Base-by-base conservation (phyloP, 495 filamentous ascomycete species). In the Trichoderma gamsii region DNA sequence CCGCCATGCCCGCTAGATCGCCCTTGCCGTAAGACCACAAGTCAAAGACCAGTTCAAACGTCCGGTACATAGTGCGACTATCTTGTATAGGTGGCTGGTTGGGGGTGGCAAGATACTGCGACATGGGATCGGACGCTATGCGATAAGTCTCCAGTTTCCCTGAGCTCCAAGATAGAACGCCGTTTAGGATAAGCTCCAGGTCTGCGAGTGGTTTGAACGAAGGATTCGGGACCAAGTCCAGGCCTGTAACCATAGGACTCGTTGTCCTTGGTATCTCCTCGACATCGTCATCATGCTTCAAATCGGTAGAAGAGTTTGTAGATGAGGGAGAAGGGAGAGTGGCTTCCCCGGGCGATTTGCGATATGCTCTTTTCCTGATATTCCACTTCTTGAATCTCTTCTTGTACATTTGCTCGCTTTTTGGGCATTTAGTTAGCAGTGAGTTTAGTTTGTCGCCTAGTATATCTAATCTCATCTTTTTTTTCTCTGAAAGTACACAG, bases 341-440 rank as follows among this genome's bases (percentile, higher is more conserved):
- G 64, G 64, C 3, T 8, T 29, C 56, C 27, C 1, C 56, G 29
- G 64, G 8, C 11, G 64, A 41, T 46, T 66, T 66, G 15, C 65
- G 41, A 52, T 66, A 66, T 25, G 41, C 25, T 27, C 65, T 43
- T 51, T 66, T 66, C 21, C 65, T 66, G 13, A 66, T 66, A 27
- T 66, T 66, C 65, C 65, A 66, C 44, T 66, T 66, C 65, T 66
- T 66, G 65, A 66, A 46, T 21, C 65, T 43, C 25, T 66, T 66
- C 21, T 66, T 66, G 13, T 66, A 66, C 65, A 66, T 66, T 51
- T 66, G 65, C 44, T 66, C 65, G 21, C 64, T 66, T 49, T 66
- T 27, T 41, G 5, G 4, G 65, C 65, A 4, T 25, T 61, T 12
- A 25, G 56, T 61, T 61, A 61, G 63, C 63, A 65, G 35, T 64